Conservation (phyloP, 2,329 filamentous ascomycete genomes). For the Cercospora zeina region DNA sequence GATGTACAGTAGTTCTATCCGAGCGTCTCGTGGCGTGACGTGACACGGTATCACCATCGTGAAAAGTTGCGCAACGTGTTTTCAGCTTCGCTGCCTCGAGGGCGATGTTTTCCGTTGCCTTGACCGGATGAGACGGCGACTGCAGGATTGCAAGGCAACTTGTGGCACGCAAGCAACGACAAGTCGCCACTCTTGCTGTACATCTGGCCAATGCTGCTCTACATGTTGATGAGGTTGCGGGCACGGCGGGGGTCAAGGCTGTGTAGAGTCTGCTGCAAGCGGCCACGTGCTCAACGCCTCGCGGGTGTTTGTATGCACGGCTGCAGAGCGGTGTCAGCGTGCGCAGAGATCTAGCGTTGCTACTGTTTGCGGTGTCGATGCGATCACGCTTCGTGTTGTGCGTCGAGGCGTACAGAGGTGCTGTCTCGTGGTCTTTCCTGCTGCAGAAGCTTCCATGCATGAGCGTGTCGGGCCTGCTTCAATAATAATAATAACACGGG, state of each 20-base stretch:
- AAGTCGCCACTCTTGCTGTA: background rate
- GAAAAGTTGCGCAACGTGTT: background rate
- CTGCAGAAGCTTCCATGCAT: slow-evolving; percentile 22
- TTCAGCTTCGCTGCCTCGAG: background rate
- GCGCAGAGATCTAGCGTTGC: slow-evolving; percentile 1
- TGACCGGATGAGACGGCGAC: background rate
- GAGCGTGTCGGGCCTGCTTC: background rate
- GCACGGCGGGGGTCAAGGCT: background rate
- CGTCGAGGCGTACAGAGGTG: background rate
- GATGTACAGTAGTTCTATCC: too few species aligned
- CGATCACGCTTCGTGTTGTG: slow-evolving; percentile 10
- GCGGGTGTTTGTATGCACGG: background rate
- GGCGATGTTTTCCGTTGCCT: background rate
- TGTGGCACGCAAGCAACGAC: slow-evolving; percentile 13
- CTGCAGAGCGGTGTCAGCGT: background rate
- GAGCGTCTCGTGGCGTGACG: background rate
- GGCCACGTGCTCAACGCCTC: slow-evolving; percentile 5
- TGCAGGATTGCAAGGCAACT: slow-evolving; percentile 7
- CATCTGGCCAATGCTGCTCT: slow-evolving; percentile 3
- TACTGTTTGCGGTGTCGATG: slow-evolving; percentile 9
- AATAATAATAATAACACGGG: background rate
- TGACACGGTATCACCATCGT: background rate
- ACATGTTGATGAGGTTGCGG: slow-evolving; percentile 3
- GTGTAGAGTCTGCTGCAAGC: background rate
- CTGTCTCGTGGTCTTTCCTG: background rate